Conservation (phyloP, 768 basidiomycete species). For the Podaxis pistillaris region DNA sequence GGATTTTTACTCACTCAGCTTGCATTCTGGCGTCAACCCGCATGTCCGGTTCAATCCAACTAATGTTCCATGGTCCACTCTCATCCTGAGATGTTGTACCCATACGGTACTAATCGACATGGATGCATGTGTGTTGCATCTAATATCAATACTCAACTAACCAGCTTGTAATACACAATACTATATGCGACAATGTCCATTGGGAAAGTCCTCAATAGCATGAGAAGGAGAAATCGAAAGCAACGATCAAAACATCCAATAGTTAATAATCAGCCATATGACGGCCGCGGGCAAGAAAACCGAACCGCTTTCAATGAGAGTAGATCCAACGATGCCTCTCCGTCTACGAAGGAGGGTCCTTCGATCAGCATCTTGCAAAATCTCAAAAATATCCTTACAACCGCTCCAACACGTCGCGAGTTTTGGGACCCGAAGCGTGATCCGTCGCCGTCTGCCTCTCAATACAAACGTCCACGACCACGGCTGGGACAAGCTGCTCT, state of each 20-base stretch:
- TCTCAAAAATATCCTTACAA: conserved; percentile 22
- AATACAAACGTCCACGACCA: conserved; percentile 59
- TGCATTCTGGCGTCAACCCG: not conserved
- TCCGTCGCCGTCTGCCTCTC: conserved; percentile 51
- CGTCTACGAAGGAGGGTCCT: conserved; percentile 21
- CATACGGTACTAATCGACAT: not conserved
- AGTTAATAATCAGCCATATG: conserved; percentile 16
- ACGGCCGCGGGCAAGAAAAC: conserved; percentile 17
- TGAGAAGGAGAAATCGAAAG: not conserved
- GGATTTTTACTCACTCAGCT: conserved; percentile 8
- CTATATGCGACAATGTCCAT: not conserved
- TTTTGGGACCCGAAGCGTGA: conserved; percentile 44
- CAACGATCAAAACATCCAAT: conserved; percentile 5
- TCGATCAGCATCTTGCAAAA: conserved; percentile 16
- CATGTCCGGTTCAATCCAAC: not conserved
- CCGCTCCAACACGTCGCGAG: conserved; percentile 21
- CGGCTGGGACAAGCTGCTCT: conserved; percentile 20
- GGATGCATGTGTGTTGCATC: not conserved
- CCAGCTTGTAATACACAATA: not conserved
- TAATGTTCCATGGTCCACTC: not conserved
- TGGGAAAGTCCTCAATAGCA: not conserved
- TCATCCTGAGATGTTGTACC: not conserved
- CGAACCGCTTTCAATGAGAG: conserved; percentile 19
- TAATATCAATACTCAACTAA: not conserved
- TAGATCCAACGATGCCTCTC: conserved; percentile 31